These are phyloP conservation scores for Leishmania turanica DNA, from an alignment of 208 protist genomes.

Conservation along the genomic window DNA sequence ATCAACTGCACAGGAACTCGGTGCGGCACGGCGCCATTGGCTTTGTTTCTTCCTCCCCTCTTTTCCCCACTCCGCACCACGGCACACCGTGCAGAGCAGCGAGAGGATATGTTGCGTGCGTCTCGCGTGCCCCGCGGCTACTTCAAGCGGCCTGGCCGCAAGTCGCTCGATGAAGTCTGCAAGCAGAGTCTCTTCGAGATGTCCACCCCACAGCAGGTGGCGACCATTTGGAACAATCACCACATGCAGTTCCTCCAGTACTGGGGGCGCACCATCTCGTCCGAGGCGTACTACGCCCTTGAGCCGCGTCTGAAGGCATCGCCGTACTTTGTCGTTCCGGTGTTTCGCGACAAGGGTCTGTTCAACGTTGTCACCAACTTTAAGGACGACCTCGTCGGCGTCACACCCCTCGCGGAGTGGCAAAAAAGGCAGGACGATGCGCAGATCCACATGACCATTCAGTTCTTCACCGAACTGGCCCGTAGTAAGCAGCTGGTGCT, in stretches of 20 bases:
- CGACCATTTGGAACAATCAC: slow-evolving; percentile 86
- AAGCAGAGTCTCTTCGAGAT: slow-evolving; percentile 84
- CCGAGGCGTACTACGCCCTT: slow-evolving; percentile 82
- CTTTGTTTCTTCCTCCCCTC: background rate
- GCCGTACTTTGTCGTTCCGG: slow-evolving; percentile 92
- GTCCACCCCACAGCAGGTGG: slow-evolving; percentile 72
- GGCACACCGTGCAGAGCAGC: background rate
- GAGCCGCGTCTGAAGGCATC: slow-evolving; percentile 76
- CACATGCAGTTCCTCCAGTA: slow-evolving; percentile 92
- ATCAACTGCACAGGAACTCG: background rate
- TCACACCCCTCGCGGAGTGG: slow-evolving; percentile 89
- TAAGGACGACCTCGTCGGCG: slow-evolving; percentile 83
- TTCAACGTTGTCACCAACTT: slow-evolving; percentile 94
- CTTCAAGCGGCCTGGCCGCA: slow-evolving; percentile 83
- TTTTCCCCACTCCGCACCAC: background rate
- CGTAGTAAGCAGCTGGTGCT: slow-evolving; percentile 86
- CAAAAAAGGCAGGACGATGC: slow-evolving; percentile 89
- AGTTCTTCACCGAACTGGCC: slow-evolving; percentile 93
- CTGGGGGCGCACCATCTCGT: slow-evolving; percentile 84
- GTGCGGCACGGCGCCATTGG: background rate
- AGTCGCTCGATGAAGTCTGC: slow-evolving; percentile 86
- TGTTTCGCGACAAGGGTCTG: slow-evolving; percentile 90
- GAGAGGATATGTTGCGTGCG: slow-evolving; percentile 43
- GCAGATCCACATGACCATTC: slow-evolving; percentile 91
- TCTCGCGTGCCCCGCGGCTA: slow-evolving; percentile 34